phyloP scores from a whole-genome alignment of 139 green algal genomes.

The Chlamydomonas sp. region DNA sequence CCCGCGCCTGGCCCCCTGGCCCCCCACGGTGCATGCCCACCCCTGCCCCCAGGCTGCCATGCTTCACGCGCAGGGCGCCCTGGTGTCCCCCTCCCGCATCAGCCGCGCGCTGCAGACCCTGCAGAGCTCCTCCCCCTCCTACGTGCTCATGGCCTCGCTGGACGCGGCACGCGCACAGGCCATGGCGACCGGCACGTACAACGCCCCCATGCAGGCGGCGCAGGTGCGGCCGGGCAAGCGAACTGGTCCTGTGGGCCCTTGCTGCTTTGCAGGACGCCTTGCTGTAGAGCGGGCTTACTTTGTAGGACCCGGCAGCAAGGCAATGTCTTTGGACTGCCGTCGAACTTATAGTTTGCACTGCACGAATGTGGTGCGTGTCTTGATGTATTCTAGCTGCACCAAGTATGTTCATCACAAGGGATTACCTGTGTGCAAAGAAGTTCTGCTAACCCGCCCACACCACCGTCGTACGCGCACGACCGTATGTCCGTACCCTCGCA shows the following conservation, averaged over 20 bases:
- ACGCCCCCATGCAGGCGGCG: constrained; percentile 43
- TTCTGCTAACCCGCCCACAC: too few species aligned
- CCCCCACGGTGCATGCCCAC: not conserved
- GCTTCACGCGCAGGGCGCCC: constrained; percentile 76
- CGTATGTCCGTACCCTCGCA: not conserved
- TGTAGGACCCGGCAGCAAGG: too few species aligned
- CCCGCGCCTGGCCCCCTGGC: too few species aligned
- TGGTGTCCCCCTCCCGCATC: constrained; percentile 34
- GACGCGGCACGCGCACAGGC: constrained; percentile 77
- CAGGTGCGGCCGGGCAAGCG: constrained; percentile 8
- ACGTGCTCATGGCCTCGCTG: constrained; percentile 92
- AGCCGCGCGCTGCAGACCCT: constrained; percentile 59
- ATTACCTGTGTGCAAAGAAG: too few species aligned
- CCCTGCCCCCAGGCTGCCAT: constrained; percentile 91
- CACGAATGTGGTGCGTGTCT: too few species aligned
- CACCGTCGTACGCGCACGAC: not conserved
- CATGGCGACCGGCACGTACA: constrained; percentile 31
- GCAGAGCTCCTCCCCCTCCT: constrained; percentile 83
- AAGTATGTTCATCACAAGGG: too few species aligned
- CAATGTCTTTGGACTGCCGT: too few species aligned
- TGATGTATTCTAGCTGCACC: too few species aligned
- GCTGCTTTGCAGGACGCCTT: not conserved
- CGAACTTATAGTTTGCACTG: too few species aligned
- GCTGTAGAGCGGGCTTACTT: too few species aligned
- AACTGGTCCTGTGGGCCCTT: not conserved